Base-by-base conservation (phyloP, 331 rosid species). In the Rosa hybrid region DNA sequence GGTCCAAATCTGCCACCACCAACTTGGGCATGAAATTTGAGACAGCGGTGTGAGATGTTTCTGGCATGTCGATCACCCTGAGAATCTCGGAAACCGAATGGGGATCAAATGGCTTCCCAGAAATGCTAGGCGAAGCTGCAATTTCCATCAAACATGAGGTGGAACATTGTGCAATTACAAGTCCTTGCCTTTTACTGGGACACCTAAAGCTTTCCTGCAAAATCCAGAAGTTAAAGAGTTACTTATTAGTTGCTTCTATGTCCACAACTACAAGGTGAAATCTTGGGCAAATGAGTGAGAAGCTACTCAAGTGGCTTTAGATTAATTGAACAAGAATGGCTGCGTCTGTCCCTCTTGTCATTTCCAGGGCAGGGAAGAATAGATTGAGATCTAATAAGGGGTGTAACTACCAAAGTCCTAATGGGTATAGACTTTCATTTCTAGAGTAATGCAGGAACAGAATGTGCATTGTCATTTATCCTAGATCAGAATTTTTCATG, bases 1-100 rank as follows among this genome's bases (percentile, higher is more conserved):
- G 94, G 77, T 91, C 98, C 77, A 96, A 76, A 82, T 91, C 98
- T 5, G 90, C 98, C 77, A 91, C 62, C 76, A 84, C 57, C 84
- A 91, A 65, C 51, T 77, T 65, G 71, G 60, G 75, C 77, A 71
- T 68, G 56, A 84, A 77, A 84, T 84, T 81, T 64, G 86, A 77
- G 68, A 75, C 81, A 45, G 41, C 41, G 12, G 80, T 23, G 6
- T 80, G 81, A 23, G 86, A 69, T 56, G 80, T 67, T 63, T 77
- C 87, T 42, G 82, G 87, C 9, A 79, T 69, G 77, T 67, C 71
- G 17, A 38, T 76, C 67, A 44, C 76, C 56, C 57, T 77, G 62
- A 73, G 49, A 71, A 76, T 62, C 56, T 68, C 56, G 10, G 86
- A 80, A 71, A 77, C 76, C 10, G 78, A 72, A 56, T 68, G 51